phyloP scores from a whole-genome alignment of 371 early-diverging fungal genomes.

The Apophysomyces elegans region DNA sequence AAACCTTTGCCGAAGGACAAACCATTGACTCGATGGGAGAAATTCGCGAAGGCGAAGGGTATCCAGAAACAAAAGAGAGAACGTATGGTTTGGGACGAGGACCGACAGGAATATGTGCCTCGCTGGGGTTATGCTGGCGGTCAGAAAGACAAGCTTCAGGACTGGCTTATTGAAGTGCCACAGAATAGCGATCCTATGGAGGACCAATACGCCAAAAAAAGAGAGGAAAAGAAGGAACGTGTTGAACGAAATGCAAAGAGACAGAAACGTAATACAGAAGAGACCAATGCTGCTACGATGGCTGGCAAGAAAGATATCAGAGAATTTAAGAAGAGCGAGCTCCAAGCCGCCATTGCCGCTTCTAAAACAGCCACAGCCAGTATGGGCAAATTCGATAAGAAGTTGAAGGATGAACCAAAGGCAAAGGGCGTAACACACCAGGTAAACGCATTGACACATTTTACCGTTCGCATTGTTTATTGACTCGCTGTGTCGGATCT shows the following conservation, averaged over 20 bases:
- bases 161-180: constrained; percentile 95
- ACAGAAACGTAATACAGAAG: constrained; percentile 83
- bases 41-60: constrained; percentile 98
- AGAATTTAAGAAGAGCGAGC: constrained; percentile 67
- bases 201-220: constrained; percentile 79
- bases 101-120: constrained; percentile 83
- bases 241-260: constrained; percentile 87
- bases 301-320: constrained; percentile 54
- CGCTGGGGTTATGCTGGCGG: constrained; percentile 91
- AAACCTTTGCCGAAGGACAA: constrained; percentile 91
- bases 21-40: constrained; percentile 97
- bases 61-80: constrained; percentile 90
- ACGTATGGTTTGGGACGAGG: constrained; percentile 89
- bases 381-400: constrained; percentile 87
- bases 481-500: not conserved
- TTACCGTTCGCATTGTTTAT: constrained; percentile 62
- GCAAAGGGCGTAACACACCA: constrained; percentile 80
- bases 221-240: constrained; percentile 86
- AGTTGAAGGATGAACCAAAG: constrained; percentile 80
- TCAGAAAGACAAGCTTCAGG: constrained; percentile 71
- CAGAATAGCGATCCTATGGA: constrained; percentile 80
- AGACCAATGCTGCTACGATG: constrained; percentile 62
- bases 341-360: constrained; percentile 69
- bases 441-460: constrained; percentile 24
- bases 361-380: constrained; percentile 85